Evolutionary conservation across 2,329 filamentous ascomycete species (phyloP), one percentile per base, ranked within the genome.

Genomic region (Neonectria magnoliae): DNA sequence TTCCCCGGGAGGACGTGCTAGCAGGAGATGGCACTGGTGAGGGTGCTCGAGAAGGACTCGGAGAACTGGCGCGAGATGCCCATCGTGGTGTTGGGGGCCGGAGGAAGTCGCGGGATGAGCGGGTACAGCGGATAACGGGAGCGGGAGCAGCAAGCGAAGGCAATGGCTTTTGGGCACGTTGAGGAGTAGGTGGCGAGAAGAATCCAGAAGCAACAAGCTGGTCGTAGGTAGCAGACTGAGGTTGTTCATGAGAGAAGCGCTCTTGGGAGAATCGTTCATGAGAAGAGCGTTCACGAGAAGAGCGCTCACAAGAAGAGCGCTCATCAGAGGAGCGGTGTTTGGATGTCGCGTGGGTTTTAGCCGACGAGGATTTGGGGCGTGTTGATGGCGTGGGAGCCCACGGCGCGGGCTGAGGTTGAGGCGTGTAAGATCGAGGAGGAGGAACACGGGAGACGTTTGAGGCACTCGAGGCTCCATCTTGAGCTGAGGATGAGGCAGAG

Each of bases 1-100:
- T 87, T 53, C 86, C 85, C 33, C 84, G 80, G 4, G 77, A 81
- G 14, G 76, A 79, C 33, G 66, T 73, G 60, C 78, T 79, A 18
- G 72, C 71, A 22, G 77, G 77, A n/a, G 78, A 78, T 52, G 69
- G 74, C n/a, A 76, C 65, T 41, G 71, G 71, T 52, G 70, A 72
- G 22, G 65, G 41, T 7, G 64, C 62, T 48, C 64, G 68, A 27
- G 69, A 72, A 41, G 59, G 44, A 7, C 66, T 66, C 6, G 74
- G 71, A 13, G 73, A 71, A 41, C 50, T 65, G 50, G 71, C 60
- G 42, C 66, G 63, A 56, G 71, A 65, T 45, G 74, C 70, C 75
- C 76, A 78, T 54, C 73, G 74, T 11, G 74, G 72, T 11, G 68
- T 66, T 41, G 67, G 71, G 22, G 60, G 66, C 7, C 66, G 64